A percentile compares a stretch with the other conserved stretches of the same genome.
Evolutionary conservation across 306 rosid species (phyloP).

Genomic region (Carpinus fangiana): DNA sequence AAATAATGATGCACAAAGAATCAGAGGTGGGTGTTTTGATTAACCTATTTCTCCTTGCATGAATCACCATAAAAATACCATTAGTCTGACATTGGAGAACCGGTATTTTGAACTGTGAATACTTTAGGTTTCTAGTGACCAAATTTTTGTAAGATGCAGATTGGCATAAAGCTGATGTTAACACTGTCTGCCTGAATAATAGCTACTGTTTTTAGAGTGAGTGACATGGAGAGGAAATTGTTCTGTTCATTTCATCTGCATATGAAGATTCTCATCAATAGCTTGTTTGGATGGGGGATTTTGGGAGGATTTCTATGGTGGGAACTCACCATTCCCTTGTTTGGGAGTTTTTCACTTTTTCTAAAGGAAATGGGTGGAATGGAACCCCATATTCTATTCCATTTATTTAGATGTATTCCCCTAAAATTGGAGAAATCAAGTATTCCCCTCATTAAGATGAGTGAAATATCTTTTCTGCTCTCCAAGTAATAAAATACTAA

Average conservation of each 20-base stretch:
- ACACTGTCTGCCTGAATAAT: background rate
- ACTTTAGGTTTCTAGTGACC: background rate
- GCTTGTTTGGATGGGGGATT: background rate
- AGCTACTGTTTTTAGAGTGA: background rate
- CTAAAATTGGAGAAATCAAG: background rate
- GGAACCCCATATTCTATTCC: background rate
- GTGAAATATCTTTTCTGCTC: background rate
- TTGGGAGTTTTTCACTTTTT: background rate
- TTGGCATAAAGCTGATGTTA: background rate
- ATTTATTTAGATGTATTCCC: background rate
- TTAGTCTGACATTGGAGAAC: background rate
- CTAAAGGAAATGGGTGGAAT: background rate
- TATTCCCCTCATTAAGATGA: background rate
- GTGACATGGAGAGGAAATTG: background rate
- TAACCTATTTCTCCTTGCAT: background rate
- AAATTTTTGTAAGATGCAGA: background rate
- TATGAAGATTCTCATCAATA: background rate
- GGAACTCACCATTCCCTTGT: background rate
- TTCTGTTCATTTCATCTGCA: background rate
- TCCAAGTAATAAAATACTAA: background rate
- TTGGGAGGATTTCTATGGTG: background rate
- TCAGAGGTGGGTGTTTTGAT: background rate
- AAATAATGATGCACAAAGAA: background rate
- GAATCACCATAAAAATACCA: background rate
- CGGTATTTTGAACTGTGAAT: background rate